Conservation (phyloP, 2,329 filamentous ascomycete genomes). For the Fusarium siculi region DNA sequence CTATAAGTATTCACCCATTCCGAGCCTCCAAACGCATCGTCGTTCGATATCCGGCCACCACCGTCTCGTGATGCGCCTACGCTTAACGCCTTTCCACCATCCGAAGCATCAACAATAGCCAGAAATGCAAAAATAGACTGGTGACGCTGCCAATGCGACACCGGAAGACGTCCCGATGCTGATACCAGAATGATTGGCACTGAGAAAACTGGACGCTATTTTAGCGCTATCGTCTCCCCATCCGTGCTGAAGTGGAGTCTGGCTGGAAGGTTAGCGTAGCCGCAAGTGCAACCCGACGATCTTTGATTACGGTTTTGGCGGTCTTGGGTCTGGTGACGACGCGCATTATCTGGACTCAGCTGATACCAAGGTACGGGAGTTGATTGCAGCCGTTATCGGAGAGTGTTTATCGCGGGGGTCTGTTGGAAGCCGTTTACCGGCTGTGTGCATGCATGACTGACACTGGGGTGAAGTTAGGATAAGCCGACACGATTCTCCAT, state of each 20-base stretch:
- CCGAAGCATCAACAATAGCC: neutral
- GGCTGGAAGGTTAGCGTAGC: constrained; percentile 9
- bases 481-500: neutral
- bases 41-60: neutral
- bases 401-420: neutral
- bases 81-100: neutral
- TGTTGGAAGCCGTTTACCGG: neutral
- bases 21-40: neutral
- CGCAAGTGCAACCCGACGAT: neutral
- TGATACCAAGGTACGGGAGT: neutral
- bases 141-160: neutral
- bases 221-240: neutral
- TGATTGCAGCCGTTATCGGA: neutral
- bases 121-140: neutral
- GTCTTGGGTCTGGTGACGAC: neutral
- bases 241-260: neutral
- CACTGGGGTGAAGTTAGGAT: neutral
- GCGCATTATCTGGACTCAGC: neutral
- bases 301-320: neutral
- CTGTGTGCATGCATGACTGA: neutral
- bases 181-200: neutral
- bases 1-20: neutral
- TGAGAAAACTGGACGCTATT: neutral
- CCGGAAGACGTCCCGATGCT: constrained; percentile 8
- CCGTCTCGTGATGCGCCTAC: neutral